These are phyloP conservation scores for Fusarium sp. DNA, from an alignment of 2,329 filamentous ascomycete genomes.

Conservation along the genomic window DNA sequence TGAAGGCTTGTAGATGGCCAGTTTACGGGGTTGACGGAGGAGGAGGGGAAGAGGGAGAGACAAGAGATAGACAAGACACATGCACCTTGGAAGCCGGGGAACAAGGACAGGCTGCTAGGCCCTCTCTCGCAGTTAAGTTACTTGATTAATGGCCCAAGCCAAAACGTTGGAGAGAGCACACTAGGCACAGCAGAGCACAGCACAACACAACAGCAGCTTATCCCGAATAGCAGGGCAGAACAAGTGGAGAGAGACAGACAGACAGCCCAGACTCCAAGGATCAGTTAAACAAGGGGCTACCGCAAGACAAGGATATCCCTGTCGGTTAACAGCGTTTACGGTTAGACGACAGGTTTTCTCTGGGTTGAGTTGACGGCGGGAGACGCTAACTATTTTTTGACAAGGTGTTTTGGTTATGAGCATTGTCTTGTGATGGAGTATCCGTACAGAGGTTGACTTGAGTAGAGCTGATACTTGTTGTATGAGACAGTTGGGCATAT, in stretches of 20 bases:
- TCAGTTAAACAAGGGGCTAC: constrained; percentile 18
- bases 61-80: neutral
- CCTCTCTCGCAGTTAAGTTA: neutral
- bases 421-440: neutral
- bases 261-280: constrained; percentile 10
- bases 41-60: neutral
- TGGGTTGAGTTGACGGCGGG: constrained; percentile 30
- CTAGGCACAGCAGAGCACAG: no score
- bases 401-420: constrained; percentile 5
- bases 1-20: constrained; percentile 2
- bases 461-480: neutral
- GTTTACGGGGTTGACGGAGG: constrained; percentile 3
- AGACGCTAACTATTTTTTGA: constrained; percentile 38
- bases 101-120: neutral
- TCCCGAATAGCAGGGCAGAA: constrained; percentile 2
- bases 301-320: constrained; percentile 33
- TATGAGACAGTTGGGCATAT: neutral
- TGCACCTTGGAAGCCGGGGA: neutral
- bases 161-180: constrained; percentile 6
- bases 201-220: no score
- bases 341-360: constrained; percentile 34
- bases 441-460: neutral
- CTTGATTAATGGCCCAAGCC: neutral
- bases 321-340: constrained; percentile 43
- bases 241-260: constrained; percentile 34